Conservation (phyloP, 2,329 filamentous ascomycete genomes). For the Talaromyces piceae region DNA sequence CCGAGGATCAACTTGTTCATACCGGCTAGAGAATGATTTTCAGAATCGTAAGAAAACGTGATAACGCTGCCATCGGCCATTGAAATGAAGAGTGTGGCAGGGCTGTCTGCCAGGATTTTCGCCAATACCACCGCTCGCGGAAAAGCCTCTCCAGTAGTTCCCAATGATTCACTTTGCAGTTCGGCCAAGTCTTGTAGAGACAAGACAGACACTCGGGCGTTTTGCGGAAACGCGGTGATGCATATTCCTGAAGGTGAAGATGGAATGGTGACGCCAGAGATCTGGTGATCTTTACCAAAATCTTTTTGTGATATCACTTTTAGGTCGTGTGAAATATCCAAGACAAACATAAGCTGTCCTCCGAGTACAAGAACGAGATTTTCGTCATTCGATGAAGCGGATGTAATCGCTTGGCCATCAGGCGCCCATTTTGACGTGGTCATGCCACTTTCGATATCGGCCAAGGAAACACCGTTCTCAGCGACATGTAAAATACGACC, state of each 20-base stretch:
- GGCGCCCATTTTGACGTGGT: slow-evolving; percentile 41
- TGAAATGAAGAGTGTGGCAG: slow-evolving; percentile 75
- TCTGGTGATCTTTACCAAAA: slow-evolving; percentile 62
- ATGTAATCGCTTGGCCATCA: slow-evolving; percentile 56
- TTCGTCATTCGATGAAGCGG: slow-evolving; percentile 64
- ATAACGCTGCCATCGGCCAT: slow-evolving; percentile 90
- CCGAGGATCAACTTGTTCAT: slow-evolving; percentile 80
- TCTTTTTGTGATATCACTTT: slow-evolving; percentile 52
- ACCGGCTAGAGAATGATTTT: slow-evolving; percentile 57
- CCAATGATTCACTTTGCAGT: slow-evolving; percentile 57
- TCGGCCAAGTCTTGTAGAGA: slow-evolving; percentile 59
- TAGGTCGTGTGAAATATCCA: slow-evolving; percentile 57
- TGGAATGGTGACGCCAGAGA: slow-evolving; percentile 77
- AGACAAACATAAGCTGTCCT: slow-evolving; percentile 62
- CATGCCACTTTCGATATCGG: slow-evolving; percentile 49
- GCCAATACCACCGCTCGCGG: slow-evolving; percentile 75
- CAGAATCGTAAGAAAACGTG: slow-evolving; percentile 64
- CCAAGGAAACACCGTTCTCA: slow-evolving; percentile 52
- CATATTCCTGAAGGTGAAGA: slow-evolving; percentile 57
- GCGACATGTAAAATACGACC: slow-evolving; percentile 71
- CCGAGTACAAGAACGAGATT: slow-evolving; percentile 67
- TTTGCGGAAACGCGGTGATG: slow-evolving; percentile 80
- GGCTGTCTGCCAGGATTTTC: slow-evolving; percentile 60
- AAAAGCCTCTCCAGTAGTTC: slow-evolving; percentile 63
- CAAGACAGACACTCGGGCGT: slow-evolving; percentile 70